phyloP scores from a whole-genome alignment of 148 eudicot genomes.

The Rhododendron ovatum region DNA sequence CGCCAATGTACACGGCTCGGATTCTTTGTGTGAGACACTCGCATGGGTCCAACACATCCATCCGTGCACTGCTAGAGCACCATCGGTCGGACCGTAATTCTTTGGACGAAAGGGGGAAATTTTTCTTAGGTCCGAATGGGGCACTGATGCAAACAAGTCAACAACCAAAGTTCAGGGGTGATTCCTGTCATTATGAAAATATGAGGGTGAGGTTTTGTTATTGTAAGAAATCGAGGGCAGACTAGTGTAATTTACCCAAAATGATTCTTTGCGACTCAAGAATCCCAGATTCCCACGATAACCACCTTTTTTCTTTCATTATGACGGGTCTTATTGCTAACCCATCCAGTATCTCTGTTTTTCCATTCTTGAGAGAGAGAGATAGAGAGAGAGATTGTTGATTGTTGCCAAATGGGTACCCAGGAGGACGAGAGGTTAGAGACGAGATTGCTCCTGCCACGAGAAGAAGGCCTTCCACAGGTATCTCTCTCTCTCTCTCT shows the following conservation, averaged over 20 bases:
- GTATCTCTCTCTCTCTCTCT: neutral
- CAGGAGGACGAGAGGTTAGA: conserved; percentile 7
- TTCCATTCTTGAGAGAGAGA: neutral
- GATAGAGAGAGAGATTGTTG: neutral
- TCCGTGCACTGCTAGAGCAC: no score
- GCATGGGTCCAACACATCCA: no score
- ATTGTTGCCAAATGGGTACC: neutral
- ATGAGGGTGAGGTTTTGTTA: neutral
- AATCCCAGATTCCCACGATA: neutral
- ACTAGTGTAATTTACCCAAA: neutral
- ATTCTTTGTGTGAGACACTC: no score
- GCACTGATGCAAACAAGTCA: no score
- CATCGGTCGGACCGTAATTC: no score
- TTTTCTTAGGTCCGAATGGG: no score
- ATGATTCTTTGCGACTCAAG: no score
- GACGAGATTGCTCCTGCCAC: neutral
- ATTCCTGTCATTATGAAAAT: neutral
- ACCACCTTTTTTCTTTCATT: neutral
- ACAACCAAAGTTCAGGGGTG: neutral
- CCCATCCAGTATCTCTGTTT: neutral
- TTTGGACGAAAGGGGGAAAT: no score
- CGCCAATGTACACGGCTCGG: no score
- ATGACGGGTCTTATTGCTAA: neutral
- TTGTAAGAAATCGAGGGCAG: neutral
- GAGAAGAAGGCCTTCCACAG: neutral